Evolutionary conservation across 75 land plant species (phyloP), one percentile per base, ranked within the genome.

Genomic region (Ceratopteris richardii): DNA sequence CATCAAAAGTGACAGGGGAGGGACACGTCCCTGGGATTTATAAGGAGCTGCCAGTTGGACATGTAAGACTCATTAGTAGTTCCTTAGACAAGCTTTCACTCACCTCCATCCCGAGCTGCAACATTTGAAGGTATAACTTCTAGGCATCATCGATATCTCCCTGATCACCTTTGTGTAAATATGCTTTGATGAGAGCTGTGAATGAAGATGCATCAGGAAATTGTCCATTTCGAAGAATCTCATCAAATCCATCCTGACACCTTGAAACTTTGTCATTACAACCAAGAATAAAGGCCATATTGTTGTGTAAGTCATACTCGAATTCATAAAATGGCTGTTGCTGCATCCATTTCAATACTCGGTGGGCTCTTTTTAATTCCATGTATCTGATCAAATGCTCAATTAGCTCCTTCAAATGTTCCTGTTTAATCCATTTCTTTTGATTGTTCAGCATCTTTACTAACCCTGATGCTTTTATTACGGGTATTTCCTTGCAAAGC

Each of bases 401-500:
- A 1, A 69, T 70, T n/a, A 93, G 55, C 50, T 85, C 79, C 29
- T 80, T 76, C 28, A 64, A 61, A 61, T 89, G 96, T 41, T 85
- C 86, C 41, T 83, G 77, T 24, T 54, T 65, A 27, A 89, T 66
- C 98, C 98, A 93, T 65, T 78, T 78, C 54, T 73, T 63, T 71
- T 93, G 95, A 6, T 74, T 71, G 51, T 89, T 89, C 56, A 93
- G 76, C 20, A 93, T 64, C 31, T 89, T 69, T 18, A 77, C 65
- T 6, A 88, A 18, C 9, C 77, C 80, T 14, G 67, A 53, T 11
- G 76, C 64, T 57, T 73, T 80, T 53, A 85, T 75, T 16, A 74
- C 74, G 16, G 98, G 95, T 53, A 93, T 56, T 37, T 82, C 87
- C 72, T 83, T 88, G 74, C 90, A 93, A 28, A 93, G 65, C 98